Conservation (phyloP, 1,139 yeast genomes). For the Komagataea norvegica region DNA sequence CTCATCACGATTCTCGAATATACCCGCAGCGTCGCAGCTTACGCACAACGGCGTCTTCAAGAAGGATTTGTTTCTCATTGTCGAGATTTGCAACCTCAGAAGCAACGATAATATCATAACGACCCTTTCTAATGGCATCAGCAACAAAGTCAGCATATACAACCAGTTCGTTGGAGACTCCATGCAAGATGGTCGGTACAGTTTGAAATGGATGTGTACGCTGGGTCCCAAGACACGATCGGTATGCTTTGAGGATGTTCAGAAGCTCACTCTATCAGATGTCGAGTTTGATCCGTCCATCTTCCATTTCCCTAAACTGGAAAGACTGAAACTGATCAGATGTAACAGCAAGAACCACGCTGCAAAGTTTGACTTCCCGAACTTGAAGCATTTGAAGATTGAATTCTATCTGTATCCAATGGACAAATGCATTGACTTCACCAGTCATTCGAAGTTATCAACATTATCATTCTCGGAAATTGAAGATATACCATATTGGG, state of each 20-base stretch:
- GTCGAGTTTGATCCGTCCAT: slow-evolving; percentile 9
- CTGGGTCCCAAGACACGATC: slow-evolving; percentile 6
- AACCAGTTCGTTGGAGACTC: slow-evolving; percentile 7
- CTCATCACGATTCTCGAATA: neutral
- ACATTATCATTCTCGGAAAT: slow-evolving; percentile 6
- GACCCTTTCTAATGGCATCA: slow-evolving; percentile 1
- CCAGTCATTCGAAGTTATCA: slow-evolving; percentile 1
- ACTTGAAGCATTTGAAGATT: slow-evolving; percentile 2
- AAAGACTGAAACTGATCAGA: slow-evolving; percentile 4
- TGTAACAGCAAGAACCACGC: slow-evolving; percentile 4
- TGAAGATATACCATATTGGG: slow-evolving; percentile 10
- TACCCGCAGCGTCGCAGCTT: no score
- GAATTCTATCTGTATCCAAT: slow-evolving; percentile 8
- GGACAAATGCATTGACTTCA: slow-evolving; percentile 10
- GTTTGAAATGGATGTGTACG: slow-evolving; percentile 7
- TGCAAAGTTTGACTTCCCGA: slow-evolving; percentile 8
- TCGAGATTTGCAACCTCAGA: slow-evolving; percentile 14
- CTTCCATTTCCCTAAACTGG: slow-evolving; percentile 10
- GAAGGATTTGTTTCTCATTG: slow-evolving; percentile 8
- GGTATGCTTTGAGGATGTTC: slow-evolving; percentile 12
- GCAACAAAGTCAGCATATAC: slow-evolving; percentile 11
- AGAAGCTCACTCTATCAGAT: slow-evolving; percentile 7
- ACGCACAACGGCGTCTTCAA: neutral
- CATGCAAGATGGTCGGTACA: slow-evolving; percentile 4
- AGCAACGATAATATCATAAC: slow-evolving; percentile 2